Percentiles rank a stretch among this genome's conserved stretches.
Conservation (phyloP, 1,284 basidiomycete genomes). For the Salmacisia buchloeana region DNA sequence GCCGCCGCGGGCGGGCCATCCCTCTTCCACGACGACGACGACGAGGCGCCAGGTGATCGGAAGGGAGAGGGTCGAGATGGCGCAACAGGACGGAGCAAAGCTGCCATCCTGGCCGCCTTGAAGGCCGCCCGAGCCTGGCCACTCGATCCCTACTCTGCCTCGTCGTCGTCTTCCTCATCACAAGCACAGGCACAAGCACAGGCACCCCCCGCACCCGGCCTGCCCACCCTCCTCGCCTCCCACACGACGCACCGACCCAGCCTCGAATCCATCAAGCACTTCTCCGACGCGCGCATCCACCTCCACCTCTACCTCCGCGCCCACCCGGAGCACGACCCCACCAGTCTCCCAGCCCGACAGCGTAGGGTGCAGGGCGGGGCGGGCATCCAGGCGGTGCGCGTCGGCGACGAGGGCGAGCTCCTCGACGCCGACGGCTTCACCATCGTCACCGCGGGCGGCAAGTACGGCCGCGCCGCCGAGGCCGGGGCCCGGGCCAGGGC, state of each 20-base stretch:
- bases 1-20: conserved; percentile 7
- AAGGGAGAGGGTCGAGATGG: background rate
- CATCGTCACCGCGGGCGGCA: conserved; percentile 43
- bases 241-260: conserved; percentile 27
- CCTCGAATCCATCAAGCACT: conserved; percentile 21
- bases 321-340: conserved; percentile 26
- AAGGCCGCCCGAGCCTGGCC: too few species aligned
- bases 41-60: background rate
- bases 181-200: background rate
- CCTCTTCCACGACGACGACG: background rate
- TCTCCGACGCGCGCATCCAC: conserved; percentile 30
- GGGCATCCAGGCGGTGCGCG: conserved; percentile 37
- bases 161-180: too few species aligned
- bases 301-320: conserved; percentile 33
- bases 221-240: conserved; percentile 26
- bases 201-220: conserved; percentile 23
- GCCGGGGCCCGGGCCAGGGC: conserved; percentile 13
- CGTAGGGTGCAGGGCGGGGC: background rate
- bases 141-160: too few species aligned
- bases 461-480: conserved; percentile 36
- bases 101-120: too few species aligned
- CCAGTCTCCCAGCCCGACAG: too few species aligned
- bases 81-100: background rate
- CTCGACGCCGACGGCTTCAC: conserved; percentile 48
- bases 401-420: conserved; percentile 43